Evolutionary conservation across 805 yeast species (phyloP).

Genomic region (Novakomyces olei): DNA sequence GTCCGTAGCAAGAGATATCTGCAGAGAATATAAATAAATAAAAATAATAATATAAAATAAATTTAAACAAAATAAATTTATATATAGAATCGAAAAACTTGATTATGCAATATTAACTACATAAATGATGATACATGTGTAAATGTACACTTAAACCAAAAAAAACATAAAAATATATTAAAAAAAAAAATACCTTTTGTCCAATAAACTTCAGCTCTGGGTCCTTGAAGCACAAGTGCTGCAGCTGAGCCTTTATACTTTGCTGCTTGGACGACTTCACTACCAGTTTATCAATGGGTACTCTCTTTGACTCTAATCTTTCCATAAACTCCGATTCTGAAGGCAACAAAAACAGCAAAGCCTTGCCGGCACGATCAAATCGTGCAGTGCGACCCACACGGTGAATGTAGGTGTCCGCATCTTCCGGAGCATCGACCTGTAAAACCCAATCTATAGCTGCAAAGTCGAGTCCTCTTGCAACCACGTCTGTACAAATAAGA

Average conservation of each 20-base stretch:
- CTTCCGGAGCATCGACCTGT: constrained; percentile 82
- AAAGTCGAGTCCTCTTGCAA: constrained; percentile 79
- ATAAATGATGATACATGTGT: no score
- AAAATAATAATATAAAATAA: no score
- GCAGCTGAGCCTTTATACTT: constrained; percentile 61
- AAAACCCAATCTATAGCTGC: constrained; percentile 92
- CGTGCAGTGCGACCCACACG: constrained; percentile 82
- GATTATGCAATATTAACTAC: no score
- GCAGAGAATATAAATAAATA: no score
- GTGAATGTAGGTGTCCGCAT: constrained; percentile 69
- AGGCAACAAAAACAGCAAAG: constrained; percentile 63
- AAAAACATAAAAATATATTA: no score
- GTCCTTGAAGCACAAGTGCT: constrained; percentile 72
- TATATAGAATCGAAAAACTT: no score
- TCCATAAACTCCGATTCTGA: constrained; percentile 60
- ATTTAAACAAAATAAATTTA: no score
- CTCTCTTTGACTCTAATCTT: constrained; percentile 36
- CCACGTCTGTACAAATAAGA: constrained; percentile 73
- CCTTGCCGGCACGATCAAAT: constrained; percentile 64
- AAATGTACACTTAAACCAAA: no score
- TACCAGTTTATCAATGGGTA: constrained; percentile 49
- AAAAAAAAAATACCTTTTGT: no score
- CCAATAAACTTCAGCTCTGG: constrained; percentile 84
- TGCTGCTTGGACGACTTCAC: constrained; percentile 52
- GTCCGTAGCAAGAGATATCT: no score